phyloP scores from a whole-genome alignment of 306 rosid genomes.

The Urtica urens region DNA sequence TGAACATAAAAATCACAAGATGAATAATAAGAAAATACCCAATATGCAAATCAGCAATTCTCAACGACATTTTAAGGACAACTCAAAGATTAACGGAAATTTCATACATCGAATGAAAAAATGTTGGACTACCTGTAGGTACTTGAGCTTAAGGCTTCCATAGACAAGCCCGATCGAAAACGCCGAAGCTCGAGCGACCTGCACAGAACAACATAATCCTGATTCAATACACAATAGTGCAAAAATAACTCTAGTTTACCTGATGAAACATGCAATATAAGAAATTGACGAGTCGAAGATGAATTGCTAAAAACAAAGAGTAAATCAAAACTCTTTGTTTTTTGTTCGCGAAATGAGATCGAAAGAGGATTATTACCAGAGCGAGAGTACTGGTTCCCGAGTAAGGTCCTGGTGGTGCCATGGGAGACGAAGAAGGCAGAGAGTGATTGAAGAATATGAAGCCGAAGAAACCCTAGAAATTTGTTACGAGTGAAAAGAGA shows the following conservation, averaged over 20 bases:
- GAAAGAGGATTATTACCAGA: conserved; percentile 33
- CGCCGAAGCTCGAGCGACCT: conserved; percentile 94
- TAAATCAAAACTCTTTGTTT: background rate
- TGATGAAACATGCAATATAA: background rate
- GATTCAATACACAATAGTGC: too few species aligned
- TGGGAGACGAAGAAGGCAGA: conserved; percentile 10
- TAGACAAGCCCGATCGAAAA: conserved; percentile 73
- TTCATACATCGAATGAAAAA: background rate
- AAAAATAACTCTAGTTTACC: too few species aligned
- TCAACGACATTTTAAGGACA: background rate
- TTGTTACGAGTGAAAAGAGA: background rate
- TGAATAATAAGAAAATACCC: background rate
- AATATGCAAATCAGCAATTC: background rate
- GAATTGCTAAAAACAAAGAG: background rate
- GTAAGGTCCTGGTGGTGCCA: conserved; percentile 85
- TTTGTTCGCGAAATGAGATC: background rate
- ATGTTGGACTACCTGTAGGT: conserved; percentile 43
- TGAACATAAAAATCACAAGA: background rate
- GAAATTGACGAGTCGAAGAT: background rate
- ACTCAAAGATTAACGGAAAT: background rate
- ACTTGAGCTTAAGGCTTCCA: conserved; percentile 74
- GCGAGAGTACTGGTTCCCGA: conserved; percentile 90
- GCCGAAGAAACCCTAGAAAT: conserved; percentile 20
- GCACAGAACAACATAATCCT: background rate
- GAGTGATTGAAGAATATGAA: conserved; percentile 8